Evolutionary conservation across 305 asterid species (phyloP).

Genomic region (Andrographis paniculata): DNA sequence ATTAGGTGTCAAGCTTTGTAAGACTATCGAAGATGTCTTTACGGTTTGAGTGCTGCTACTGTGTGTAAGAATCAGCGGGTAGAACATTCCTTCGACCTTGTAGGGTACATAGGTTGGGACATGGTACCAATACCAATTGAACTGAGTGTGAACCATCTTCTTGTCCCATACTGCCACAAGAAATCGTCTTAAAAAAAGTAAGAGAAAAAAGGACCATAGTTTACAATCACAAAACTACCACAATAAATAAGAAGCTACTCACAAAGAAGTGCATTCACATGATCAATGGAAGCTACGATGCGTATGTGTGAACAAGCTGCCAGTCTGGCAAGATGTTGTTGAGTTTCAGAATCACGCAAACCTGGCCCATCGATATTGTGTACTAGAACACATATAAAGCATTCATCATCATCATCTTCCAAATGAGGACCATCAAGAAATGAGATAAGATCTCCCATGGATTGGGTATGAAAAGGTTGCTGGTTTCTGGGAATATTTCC

Average conservation of each 20-base stretch:
- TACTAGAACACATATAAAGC: constrained; percentile 54
- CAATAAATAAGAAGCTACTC: constrained; percentile 25
- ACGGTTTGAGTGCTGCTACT: constrained; percentile 63
- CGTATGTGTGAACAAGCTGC: constrained; percentile 82
- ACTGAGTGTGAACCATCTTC: constrained; percentile 93
- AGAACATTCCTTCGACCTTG: constrained; percentile 71
- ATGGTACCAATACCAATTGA: constrained; percentile 94
- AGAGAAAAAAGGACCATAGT: no score
- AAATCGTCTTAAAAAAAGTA: neutral
- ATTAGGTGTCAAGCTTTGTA: constrained; percentile 88
- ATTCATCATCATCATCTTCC: constrained; percentile 45
- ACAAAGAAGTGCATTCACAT: constrained; percentile 84
- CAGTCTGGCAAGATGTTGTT: constrained; percentile 68
- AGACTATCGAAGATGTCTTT: constrained; percentile 80
- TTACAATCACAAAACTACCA: no score
- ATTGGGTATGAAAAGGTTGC: constrained; percentile 56
- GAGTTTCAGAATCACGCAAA: constrained; percentile 76
- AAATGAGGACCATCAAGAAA: constrained; percentile 53
- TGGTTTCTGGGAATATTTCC: constrained; percentile 37
- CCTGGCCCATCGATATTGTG: constrained; percentile 89
- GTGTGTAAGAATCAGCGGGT: constrained; percentile 71
- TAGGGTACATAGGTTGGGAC: constrained; percentile 89
- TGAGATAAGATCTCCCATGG: constrained; percentile 70
- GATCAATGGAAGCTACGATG: constrained; percentile 78
- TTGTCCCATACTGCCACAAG: constrained; percentile 75